Percentiles rank a stretch among this genome's conserved stretches.
Evolutionary conservation across 441 rosid species (phyloP).

Genomic region (Cnidoscolus chayamansa): DNA sequence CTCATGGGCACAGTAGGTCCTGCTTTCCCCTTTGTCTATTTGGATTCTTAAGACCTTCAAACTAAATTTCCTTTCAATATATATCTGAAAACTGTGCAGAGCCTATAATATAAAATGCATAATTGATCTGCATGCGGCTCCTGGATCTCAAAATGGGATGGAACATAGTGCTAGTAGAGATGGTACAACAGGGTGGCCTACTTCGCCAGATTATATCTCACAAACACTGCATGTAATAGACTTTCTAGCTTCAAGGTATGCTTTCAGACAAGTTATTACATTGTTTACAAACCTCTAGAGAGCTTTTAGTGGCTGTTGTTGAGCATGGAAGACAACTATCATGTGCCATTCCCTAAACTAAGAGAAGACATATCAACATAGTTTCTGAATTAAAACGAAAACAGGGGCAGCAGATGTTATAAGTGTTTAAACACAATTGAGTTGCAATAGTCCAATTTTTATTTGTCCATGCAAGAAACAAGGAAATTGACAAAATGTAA

Average conservation of each 20-base stretch:
- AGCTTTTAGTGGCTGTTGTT: neutral
- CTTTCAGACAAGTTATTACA: slow-evolving; percentile 6
- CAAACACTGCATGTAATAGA: slow-evolving; percentile 58
- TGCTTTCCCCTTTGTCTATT: slow-evolving; percentile 17
- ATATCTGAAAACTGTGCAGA: slow-evolving; percentile 38
- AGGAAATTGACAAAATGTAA: neutral
- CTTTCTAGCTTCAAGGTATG: slow-evolving; percentile 68
- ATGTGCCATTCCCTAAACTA: neutral
- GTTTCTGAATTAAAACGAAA: neutral
- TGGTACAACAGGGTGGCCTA: slow-evolving; percentile 60
- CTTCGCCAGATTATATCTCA: slow-evolving; percentile 45
- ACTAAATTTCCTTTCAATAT: slow-evolving; percentile 15
- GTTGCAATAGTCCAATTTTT: neutral
- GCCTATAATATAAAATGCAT: slow-evolving; percentile 62
- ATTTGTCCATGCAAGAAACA: neutral
- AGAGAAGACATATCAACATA: neutral
- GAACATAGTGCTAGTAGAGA: slow-evolving; percentile 79
- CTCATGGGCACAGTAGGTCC: slow-evolving; percentile 67
- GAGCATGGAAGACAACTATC: neutral
- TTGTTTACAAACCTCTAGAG: slow-evolving; percentile 4
- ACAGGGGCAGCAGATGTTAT: neutral
- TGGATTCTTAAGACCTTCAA: neutral
- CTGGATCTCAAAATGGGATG: slow-evolving; percentile 83
- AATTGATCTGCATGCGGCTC: slow-evolving; percentile 81
- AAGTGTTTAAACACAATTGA: neutral